Percentiles rank a stretch among this genome's conserved stretches.
Conservation (phyloP, 495 filamentous ascomycete genomes). For the Delitschia confertaspora region DNA sequence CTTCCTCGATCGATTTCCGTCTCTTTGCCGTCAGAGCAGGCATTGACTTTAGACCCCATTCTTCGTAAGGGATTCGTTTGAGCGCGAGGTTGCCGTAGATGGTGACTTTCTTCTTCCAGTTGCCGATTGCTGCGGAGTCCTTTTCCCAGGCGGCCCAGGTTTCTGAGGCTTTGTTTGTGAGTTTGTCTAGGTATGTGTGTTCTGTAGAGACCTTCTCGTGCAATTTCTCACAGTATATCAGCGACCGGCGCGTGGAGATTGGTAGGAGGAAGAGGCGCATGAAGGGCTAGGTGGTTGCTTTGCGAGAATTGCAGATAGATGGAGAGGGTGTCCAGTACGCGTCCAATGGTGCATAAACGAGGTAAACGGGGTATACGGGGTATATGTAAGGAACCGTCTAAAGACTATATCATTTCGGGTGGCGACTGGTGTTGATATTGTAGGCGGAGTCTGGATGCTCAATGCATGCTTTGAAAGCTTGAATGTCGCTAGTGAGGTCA, state of each 20-base stretch:
- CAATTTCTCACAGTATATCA: slow-evolving; percentile 84
- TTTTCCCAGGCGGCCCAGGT: slow-evolving; percentile 85
- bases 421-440: background rate
- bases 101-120: slow-evolving; percentile 82
- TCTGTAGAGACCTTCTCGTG: slow-evolving; percentile 41
- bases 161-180: slow-evolving; percentile 57
- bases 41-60: slow-evolving; percentile 95
- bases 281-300: slow-evolving; percentile 18
- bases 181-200: slow-evolving; percentile 50
- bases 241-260: slow-evolving; percentile 80
- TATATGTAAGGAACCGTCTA: background rate
- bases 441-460: too few species aligned
- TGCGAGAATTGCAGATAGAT: slow-evolving; percentile 15
- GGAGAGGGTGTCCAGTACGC: slow-evolving; percentile 6
- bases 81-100: slow-evolving; percentile 77
- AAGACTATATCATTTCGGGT: background rate
- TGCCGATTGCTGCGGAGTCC: slow-evolving; percentile 48
- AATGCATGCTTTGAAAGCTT: too few species aligned
- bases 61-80: slow-evolving; percentile 83
- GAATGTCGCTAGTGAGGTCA: too few species aligned
- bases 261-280: slow-evolving; percentile 97
- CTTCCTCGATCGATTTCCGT: slow-evolving; percentile 52
- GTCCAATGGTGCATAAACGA: slow-evolving; percentile 2
- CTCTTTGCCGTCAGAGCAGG: slow-evolving; percentile 67
- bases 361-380: background rate